Percentiles rank a stretch among this genome's conserved stretches.
phyloP scores from a whole-genome alignment of 345 rosid species.

The Schrenkiella parvula region DNA sequence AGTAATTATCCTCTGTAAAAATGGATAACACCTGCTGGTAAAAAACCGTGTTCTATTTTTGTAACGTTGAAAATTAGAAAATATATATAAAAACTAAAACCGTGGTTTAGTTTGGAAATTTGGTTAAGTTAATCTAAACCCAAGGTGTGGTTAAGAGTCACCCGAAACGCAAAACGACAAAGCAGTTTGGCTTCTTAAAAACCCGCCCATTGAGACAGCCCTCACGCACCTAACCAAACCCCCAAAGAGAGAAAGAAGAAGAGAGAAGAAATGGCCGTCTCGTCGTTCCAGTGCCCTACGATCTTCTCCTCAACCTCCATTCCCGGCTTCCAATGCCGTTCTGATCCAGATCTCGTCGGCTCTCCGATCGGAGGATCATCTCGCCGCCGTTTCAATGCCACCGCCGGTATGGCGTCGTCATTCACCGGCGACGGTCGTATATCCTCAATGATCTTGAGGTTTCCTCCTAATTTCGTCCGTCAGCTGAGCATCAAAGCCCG shows the following conservation, averaged over 20 bases:
- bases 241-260: neutral
- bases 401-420: conserved; percentile 8
- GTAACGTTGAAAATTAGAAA: conserved; percentile 12
- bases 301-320: conserved; percentile 26
- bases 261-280: conserved; percentile 44
- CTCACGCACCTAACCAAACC: conserved; percentile 26
- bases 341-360: conserved; percentile 60
- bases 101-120: conserved; percentile 1
- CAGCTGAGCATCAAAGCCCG: conserved; percentile 96
- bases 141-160: no score
- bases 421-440: conserved; percentile 56
- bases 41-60: neutral
- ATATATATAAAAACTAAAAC: neutral
- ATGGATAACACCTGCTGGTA: neutral
- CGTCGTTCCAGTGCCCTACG: conserved; percentile 39
- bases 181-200: conserved; percentile 18
- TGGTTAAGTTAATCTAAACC: conserved; percentile 28
- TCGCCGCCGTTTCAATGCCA: conserved; percentile 25
- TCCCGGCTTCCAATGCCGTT: conserved; percentile 62
- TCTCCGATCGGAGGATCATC: conserved; percentile 38
- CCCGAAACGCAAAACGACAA: conserved; percentile 26
- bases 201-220: conserved; percentile 24
- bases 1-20: neutral
- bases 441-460: conserved; percentile 69
- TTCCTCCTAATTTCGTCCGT: conserved; percentile 96